Percentiles rank a stretch among this genome's conserved stretches.
Evolutionary conservation across 129 eudicot species (phyloP).

Genomic region (Artemisia annua): DNA sequence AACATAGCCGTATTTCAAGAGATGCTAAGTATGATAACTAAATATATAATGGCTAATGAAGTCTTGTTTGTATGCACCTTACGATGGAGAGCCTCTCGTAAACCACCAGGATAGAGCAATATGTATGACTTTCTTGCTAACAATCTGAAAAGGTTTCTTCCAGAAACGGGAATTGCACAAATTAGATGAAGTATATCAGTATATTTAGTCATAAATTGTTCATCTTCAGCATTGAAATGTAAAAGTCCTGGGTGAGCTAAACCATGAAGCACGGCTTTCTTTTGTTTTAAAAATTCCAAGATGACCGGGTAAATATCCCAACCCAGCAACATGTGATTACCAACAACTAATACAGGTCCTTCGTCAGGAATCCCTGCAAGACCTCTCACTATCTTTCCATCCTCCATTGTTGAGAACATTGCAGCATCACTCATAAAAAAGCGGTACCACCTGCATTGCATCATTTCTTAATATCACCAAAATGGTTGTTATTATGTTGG

Average conservation of each 20-base stretch:
- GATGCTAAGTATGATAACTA: too few species aligned
- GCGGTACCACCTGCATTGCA: constrained; percentile 46
- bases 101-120: constrained; percentile 38
- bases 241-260: constrained; percentile 31
- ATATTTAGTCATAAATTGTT: constrained; percentile 19
- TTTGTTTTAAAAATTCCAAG: constrained; percentile 56
- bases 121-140: constrained; percentile 30
- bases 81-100: constrained; percentile 34
- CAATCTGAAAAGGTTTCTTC: constrained; percentile 29
- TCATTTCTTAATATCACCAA: neutral
- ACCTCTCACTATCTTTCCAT: constrained; percentile 84
- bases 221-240: constrained; percentile 21
- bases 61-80: constrained; percentile 16
- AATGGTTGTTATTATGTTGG: neutral
- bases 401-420: constrained; percentile 63
- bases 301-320: constrained; percentile 50
- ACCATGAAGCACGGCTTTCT: constrained; percentile 40
- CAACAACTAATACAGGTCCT: constrained; percentile 86
- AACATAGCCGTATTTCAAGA: too few species aligned
- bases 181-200: constrained; percentile 23
- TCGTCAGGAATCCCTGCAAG: constrained; percentile 74
- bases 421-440: constrained; percentile 44
- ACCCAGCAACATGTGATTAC: constrained; percentile 86
- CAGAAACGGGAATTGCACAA: constrained; percentile 39
- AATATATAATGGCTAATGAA: too few species aligned